Percentiles rank a stretch among this genome's conserved stretches.
phyloP scores from a whole-genome alignment of 2,329 filamentous ascomycete genomes.

The Didymella sp. region DNA sequence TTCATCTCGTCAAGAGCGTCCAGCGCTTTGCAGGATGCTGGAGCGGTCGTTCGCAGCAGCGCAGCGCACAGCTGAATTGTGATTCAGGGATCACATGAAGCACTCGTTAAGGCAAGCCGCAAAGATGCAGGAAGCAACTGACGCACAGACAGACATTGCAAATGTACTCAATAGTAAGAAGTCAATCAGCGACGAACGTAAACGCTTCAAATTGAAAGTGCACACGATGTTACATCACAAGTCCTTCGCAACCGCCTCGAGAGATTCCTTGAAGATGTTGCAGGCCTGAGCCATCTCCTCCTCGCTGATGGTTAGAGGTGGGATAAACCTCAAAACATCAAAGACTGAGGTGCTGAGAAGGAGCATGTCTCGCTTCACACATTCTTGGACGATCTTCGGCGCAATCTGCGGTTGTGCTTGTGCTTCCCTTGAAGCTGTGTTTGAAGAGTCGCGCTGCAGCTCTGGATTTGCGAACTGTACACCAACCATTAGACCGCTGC shows the following conservation, averaged over 20 bases:
- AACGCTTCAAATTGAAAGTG: constrained; percentile 4
- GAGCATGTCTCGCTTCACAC: constrained; percentile 40
- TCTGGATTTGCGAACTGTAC: constrained; percentile 34
- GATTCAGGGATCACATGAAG: too few relatives aligned
- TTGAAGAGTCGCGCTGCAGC: constrained; percentile 31
- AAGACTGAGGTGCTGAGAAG: constrained; percentile 42
- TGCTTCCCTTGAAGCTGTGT: constrained; percentile 25
- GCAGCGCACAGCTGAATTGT: too few relatives aligned
- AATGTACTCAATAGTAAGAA: not conserved
- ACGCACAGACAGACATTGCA: not conserved
- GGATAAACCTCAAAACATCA: constrained; percentile 40
- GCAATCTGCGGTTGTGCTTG: constrained; percentile 33
- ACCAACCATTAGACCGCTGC: constrained; percentile 39
- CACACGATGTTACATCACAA: constrained; percentile 18
- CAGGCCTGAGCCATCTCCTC: constrained; percentile 35
- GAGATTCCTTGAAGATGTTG: constrained; percentile 35
- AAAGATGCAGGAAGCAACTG: not conserved
- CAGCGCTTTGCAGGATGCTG: too few relatives aligned
- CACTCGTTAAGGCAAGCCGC: too few relatives aligned
- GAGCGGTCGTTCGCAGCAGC: too few relatives aligned
- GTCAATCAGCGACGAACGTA: not conserved
- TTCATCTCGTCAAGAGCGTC: too few relatives aligned
- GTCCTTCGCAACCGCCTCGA: constrained; percentile 38
- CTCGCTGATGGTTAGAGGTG: constrained; percentile 38
- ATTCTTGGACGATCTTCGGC: constrained; percentile 38